phyloP scores from a whole-genome alignment of 768 basidiomycete species.

The Kwoniella pini region DNA sequence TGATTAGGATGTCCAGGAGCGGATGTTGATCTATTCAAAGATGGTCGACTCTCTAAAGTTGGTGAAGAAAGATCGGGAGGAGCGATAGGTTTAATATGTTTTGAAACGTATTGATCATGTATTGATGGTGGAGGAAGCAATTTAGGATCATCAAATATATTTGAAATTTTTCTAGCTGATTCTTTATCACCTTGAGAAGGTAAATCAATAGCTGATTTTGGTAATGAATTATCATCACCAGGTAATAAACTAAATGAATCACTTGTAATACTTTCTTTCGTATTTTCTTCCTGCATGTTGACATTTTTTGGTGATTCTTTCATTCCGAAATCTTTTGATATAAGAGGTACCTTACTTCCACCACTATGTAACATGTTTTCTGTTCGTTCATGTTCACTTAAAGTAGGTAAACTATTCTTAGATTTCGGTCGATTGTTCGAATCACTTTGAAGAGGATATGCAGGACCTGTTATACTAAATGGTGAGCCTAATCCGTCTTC shows the following conservation, averaged over 20 bases:
- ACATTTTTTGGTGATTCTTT: not conserved
- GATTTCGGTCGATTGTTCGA: not conserved
- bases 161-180: not conserved
- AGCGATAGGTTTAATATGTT: slow-evolving; percentile 27
- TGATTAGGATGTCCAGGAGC: slow-evolving; percentile 13
- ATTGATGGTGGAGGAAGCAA: slow-evolving; percentile 31
- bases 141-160: slow-evolving; percentile 1
- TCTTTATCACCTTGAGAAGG: not conserved
- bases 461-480: slow-evolving; percentile 8
- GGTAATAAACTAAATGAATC: slow-evolving; percentile 16
- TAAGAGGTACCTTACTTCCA: slow-evolving; percentile 6
- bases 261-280: slow-evolving; percentile 5
- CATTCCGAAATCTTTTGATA: slow-evolving; percentile 20
- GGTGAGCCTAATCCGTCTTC: slow-evolving; percentile 11
- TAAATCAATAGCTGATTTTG: slow-evolving; percentile 7
- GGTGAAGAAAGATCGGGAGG: not conserved
- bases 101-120: slow-evolving; percentile 38
- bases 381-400: slow-evolving; percentile 1
- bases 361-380: not conserved
- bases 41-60: slow-evolving; percentile 9
- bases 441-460: not conserved
- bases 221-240: slow-evolving; percentile 6
- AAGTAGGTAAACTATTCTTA: slow-evolving; percentile 3
- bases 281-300: not conserved
- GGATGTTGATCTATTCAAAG: slow-evolving; percentile 8